These are phyloP conservation scores for Diaporthe nobilis DNA, from an alignment of 2,329 filamentous ascomycete species.

Conservation along the genomic window DNA sequence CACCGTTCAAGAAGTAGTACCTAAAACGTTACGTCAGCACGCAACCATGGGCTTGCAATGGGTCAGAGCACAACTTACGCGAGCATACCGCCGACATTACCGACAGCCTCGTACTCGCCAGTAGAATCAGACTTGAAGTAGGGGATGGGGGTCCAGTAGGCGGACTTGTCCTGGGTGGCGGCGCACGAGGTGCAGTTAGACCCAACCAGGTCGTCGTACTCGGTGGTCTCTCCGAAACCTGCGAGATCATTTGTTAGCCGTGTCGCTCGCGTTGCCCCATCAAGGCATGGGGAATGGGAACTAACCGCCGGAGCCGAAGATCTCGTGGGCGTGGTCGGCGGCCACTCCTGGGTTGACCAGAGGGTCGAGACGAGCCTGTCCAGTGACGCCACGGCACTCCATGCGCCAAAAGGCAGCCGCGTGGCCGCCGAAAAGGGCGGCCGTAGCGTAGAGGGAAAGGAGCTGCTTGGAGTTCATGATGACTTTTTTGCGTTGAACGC, in stretches of 20 bases:
- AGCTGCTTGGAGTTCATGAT: constrained; percentile 39
- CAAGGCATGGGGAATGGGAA: constrained; percentile 43
- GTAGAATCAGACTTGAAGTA: constrained; percentile 80
- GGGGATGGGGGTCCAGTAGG: constrained; percentile 86
- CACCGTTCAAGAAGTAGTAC: constrained; percentile 85
- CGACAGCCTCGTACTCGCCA: constrained; percentile 76
- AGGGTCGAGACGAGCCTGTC: constrained; percentile 82
- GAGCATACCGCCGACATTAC: constrained; percentile 86
- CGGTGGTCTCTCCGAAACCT: constrained; percentile 76
- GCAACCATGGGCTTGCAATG: neutral
- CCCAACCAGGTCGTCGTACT: constrained; percentile 68
- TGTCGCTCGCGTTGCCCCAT: neutral
- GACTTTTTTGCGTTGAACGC: constrained; percentile 24
- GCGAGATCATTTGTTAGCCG: constrained; percentile 32
- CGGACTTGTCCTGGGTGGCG: constrained; percentile 86
- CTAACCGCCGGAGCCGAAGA: constrained; percentile 84
- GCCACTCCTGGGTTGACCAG: constrained; percentile 74
- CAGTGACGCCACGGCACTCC: constrained; percentile 81
- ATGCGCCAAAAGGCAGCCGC: constrained; percentile 88
- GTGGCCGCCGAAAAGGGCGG: constrained; percentile 36
- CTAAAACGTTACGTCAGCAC: constrained; percentile 55
- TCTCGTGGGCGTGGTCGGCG: constrained; percentile 78
- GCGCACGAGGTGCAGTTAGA: constrained; percentile 85
- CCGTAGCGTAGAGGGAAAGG: constrained; percentile 8
- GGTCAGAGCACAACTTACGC: constrained; percentile 70